Evolutionary conservation across 768 basidiomycete genomes (phyloP), one percentile per base, ranked within the genome.

Genomic region (Calvatia gigantea): DNA sequence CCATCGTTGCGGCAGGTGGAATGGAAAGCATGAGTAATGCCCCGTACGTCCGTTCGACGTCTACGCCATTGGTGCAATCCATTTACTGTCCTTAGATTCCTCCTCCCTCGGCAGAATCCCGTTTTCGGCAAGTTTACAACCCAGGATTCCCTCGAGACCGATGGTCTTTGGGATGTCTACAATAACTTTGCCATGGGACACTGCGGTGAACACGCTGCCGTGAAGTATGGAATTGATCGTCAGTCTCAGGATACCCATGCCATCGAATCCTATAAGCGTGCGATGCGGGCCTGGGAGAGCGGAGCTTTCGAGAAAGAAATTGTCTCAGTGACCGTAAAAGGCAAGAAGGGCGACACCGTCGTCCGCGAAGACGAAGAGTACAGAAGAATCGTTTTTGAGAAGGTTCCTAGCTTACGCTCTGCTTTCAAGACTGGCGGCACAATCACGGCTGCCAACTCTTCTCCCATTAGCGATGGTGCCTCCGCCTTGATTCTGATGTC

Each of bases 21-120:
- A 97, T 94, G 93, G 97, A 99, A 77, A 94, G 91, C 76, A 99
- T 99, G 97, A 95, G 91, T 69, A 91, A 98, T 64, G 94, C 94
- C 47, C 97, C 97, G 94, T 98, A 68, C 66, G 96, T 84, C 4
- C 31, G 19, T 47, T 39, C 23, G 37, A 8, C 63, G 38, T n/a
- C 57, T 9, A 27, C 52, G 12, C 28, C 48, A 32, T 35, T 58
- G 31, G 43, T 51, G 54, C 28, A 32, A 5, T 44, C 27, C 6
- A 48, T 37, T 60, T 41, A 53, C 54, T 45, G 37, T 52, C 37
- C 19, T n/a, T 59, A 91, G 91, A 29, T 94, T 91, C 82, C 82
- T 92, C 28, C 67, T 91, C 44, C 89, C 91, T 41, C 89, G 92
- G 41, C 79, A 84, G 51, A 91, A 88, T 67, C 90, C 91, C 6